These are phyloP conservation scores for Trametes sp. DNA, from an alignment of 1,284 basidiomycete species.

Conservation along the genomic window DNA sequence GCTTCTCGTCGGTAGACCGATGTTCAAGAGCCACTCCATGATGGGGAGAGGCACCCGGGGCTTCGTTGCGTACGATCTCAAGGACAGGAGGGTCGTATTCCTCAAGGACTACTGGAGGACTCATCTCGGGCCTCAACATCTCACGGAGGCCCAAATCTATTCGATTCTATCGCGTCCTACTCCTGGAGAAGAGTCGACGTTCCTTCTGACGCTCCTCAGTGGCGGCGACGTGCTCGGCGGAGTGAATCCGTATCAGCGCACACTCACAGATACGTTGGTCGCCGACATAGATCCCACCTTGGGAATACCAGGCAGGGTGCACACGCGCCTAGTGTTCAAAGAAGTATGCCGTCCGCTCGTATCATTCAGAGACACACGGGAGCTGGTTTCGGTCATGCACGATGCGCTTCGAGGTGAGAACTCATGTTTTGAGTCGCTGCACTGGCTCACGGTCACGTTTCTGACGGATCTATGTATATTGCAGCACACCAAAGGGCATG, in stretches of 20 bases:
- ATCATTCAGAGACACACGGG: background rate
- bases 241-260: background rate
- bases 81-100: background rate
- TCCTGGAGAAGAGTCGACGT: background rate
- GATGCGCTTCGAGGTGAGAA: background rate
- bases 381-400: conserved; percentile 1
- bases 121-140: background rate
- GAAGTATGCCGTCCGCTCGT: background rate
- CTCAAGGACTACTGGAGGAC: conserved; percentile 16
- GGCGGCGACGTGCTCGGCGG: background rate
- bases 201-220: background rate
- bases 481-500: background rate
- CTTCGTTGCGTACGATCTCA: conserved; percentile 4
- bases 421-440: background rate
- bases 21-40: background rate
- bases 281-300: background rate
- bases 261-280: background rate
- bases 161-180: background rate
- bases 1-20: conserved; percentile 1
- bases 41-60: conserved; percentile 4
- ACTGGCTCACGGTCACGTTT: no score
- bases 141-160: background rate
- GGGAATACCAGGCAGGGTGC: background rate
- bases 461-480: no score
- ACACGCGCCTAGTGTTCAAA: conserved; percentile 1